Base-by-base conservation (phyloP, 257 asterid species). In the Hygrophila difformis region DNA sequence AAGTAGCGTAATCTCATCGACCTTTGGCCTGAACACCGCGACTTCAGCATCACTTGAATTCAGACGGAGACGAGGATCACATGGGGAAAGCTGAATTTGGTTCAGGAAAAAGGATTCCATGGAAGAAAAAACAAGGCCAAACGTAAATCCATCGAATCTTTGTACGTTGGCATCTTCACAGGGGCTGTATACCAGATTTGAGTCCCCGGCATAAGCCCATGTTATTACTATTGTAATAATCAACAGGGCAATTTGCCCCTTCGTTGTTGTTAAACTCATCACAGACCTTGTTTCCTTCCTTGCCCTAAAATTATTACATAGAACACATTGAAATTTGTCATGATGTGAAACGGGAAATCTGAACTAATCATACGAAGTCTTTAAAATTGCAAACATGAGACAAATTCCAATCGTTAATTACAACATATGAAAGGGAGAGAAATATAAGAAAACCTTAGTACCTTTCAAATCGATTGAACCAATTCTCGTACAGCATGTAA, bases 1-100 rank as follows among this genome's bases (percentile, higher is more conserved):
- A 62, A 91, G 96, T 37, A 91, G 89, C n/a, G 99, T 71, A 60
- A 91, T 72, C 75, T 91, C 96, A 37, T 91, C 96, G 5, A 86
- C 84, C 50, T 80, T 82, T 0, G 96, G 95, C 81, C 99, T 71
- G 49, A 86, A 91, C 37, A 91, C 60, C 1, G 93, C 94, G 0
- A 86, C 68, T 38, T 74, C 62, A 2, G 86, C 78, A 1, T 42
- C 33, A 13, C 38, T 49, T n/a, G 58, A 59, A 6, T 82, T 12
- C 16, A 91, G 84, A 22, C 79, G 5, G 36, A 91, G 93, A 1
- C 99, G 93, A 0, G 47, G 50, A 64, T 91, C 96, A 29, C 99
- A 86, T 0, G 99, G 99, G 1, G 99, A 91, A 46, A 91, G 95
- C 68, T 86, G 96, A 5, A 83, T 71, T 51, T 73, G 76, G 56